Base-by-base conservation (phyloP, 208 protist species). In the Balamuthia mandrillaris region DNA sequence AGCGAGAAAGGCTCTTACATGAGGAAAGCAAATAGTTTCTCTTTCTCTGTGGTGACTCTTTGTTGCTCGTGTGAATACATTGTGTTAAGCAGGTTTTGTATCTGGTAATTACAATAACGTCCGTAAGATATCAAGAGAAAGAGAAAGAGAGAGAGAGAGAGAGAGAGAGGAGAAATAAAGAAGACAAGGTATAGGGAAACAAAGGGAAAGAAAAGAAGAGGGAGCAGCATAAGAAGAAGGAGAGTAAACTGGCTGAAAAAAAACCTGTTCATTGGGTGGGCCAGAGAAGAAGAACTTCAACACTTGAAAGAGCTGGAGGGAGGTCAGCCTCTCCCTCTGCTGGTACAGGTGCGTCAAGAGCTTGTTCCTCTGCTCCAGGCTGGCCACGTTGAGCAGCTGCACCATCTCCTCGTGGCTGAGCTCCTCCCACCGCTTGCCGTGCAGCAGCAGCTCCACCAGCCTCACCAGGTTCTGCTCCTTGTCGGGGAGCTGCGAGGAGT, bases 21-120 rank as follows among this genome's bases (percentile, higher is more conserved):
- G n/a, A n/a, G n/a, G n/a, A n/a, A n/a, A n/a, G n/a, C n/a, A n/a
- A n/a, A n/a, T n/a, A n/a, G n/a, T n/a, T n/a, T n/a, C n/a, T n/a
- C n/a, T n/a, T n/a, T n/a, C n/a, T n/a, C n/a, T n/a, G n/a, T n/a
- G n/a, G n/a, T n/a, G n/a, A n/a, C n/a, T 16, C 35, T 42, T 29
- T 31, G 29, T 27, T 74, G 44, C 21, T 74, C 63, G 63, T 49
- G 44, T 21, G 44, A 35, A 24, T 74, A 74, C 7, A 74, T 35
- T 7, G 63, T n/a, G 63, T 74, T 74, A 35, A 74, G 44, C 24
- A 74, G 63, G 33, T 42, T 42, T 74, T 74, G 63, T n/a, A 74
- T 74, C 63, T 74, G 37, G 29, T n/a, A n/a, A n/a, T n/a, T n/a
- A n/a, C n/a, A n/a, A n/a, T n/a, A n/a, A n/a, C n/a, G n/a, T n/a